A percentile compares a stretch with the other conserved stretches of the same genome.
These are phyloP conservation scores for Papiliotrema laurentii DNA, from an alignment of 1,284 basidiomycete genomes.

Conservation along the genomic window DNA sequence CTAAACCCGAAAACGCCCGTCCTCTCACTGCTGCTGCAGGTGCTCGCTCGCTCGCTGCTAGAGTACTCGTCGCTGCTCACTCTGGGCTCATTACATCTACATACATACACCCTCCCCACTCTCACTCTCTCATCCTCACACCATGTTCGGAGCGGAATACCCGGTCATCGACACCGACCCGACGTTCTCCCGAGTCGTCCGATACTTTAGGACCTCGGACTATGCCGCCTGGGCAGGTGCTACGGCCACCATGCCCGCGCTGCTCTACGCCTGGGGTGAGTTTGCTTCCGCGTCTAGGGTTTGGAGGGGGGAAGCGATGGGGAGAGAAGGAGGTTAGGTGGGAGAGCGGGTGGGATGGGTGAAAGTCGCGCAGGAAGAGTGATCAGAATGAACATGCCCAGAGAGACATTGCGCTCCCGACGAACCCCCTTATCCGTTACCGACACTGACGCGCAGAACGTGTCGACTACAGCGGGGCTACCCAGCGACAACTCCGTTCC, in stretches of 20 bases:
- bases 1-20: too few relatives aligned
- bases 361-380: too few relatives aligned
- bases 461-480: constrained; percentile 18
- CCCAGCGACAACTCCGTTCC: constrained; percentile 5
- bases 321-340: neutral
- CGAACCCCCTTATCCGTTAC: neutral
- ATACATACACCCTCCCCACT: neutral
- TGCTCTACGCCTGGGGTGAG: constrained; percentile 37
- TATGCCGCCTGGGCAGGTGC: constrained; percentile 77
- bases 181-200: constrained; percentile 78
- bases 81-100: neutral
- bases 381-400: too few relatives aligned
- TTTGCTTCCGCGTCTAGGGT: neutral
- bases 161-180: constrained; percentile 91
- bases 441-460: constrained; percentile 12
- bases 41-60: too few relatives aligned
- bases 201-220: constrained; percentile 85
- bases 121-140: neutral
- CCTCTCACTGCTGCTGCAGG: too few relatives aligned
- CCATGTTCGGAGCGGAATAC: constrained; percentile 46
- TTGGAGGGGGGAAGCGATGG: neutral
- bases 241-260: constrained; percentile 57
- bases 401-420: too few relatives aligned
- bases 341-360: neutral
- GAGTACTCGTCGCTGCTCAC: too few relatives aligned